These are phyloP conservation scores for Corymbia calophylla DNA, from an alignment of 441 rosid genomes.

Conservation along the genomic window DNA sequence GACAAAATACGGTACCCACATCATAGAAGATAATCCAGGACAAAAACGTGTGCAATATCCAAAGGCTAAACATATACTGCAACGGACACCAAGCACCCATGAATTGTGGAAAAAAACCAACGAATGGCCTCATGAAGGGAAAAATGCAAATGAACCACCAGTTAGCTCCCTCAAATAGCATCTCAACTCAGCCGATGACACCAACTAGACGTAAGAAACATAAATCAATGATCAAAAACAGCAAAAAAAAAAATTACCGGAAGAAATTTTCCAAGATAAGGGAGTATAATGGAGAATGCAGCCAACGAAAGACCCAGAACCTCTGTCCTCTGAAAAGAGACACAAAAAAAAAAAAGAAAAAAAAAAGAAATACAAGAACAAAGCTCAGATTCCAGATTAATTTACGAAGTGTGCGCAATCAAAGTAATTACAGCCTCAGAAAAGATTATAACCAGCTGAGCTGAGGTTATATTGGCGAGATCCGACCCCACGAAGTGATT, in stretches of 20 bases:
- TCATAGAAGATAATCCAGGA: not conserved
- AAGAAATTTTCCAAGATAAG: constrained; percentile 78
- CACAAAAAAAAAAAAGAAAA: not conserved
- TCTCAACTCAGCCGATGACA: not conserved
- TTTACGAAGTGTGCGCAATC: not conserved
- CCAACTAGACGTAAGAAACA: not conserved
- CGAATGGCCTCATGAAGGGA: not conserved
- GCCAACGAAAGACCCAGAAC: constrained; percentile 73
- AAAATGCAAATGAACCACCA: not conserved
- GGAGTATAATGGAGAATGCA: constrained; percentile 69
- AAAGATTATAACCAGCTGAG: constrained; percentile 48
- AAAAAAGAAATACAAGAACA: too few relatives aligned
- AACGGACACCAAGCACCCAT: not conserved
- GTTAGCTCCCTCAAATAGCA: not conserved
- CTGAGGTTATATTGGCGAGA: constrained; percentile 25
- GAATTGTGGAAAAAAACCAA: not conserved
- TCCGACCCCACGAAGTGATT: constrained; percentile 64
- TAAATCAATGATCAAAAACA: not conserved
- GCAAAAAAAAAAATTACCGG: constrained; percentile 29
- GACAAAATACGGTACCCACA: not conserved
- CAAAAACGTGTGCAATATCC: not conserved
- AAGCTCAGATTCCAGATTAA: not conserved
- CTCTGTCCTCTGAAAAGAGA: constrained; percentile 56
- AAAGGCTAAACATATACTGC: not conserved
- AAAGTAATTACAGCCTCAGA: not conserved